Percentiles rank a stretch among this genome's conserved stretches.
phyloP scores from a whole-genome alignment of 805 yeast species.

The Hanseniaspora thailandica region DNA sequence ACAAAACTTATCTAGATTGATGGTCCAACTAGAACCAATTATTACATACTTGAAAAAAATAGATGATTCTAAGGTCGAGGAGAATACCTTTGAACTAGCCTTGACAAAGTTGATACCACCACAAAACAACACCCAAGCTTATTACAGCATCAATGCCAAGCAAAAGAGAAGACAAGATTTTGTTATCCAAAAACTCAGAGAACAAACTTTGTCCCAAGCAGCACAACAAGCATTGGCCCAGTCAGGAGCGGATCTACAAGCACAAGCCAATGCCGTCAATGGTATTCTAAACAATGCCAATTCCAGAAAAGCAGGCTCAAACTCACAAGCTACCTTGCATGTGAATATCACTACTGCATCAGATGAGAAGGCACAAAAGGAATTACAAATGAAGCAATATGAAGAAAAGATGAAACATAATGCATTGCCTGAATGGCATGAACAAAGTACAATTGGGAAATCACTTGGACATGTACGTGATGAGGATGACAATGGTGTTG shows the following conservation, averaged over 20 bases:
- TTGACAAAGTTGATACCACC: constrained; percentile 77
- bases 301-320: constrained; percentile 43
- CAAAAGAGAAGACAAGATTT: constrained; percentile 28
- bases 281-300: constrained; percentile 31
- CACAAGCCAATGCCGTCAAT: constrained; percentile 20
- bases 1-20: constrained; percentile 65
- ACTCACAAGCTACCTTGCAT: constrained; percentile 74
- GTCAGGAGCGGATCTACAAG: constrained; percentile 15
- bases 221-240: constrained; percentile 27
- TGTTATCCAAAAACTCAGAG: constrained; percentile 15
- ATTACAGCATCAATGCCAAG: constrained; percentile 52
- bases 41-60: constrained; percentile 72
- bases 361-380: constrained; percentile 63
- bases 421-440: constrained; percentile 95
- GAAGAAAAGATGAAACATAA: constrained; percentile 73
- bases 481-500: constrained; percentile 34
- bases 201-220: constrained; percentile 17
- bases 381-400: constrained; percentile 51
- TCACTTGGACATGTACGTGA: constrained; percentile 44
- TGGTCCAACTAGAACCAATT: constrained; percentile 82
- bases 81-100: constrained; percentile 80
- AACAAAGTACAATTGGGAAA: constrained; percentile 77
- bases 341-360: constrained; percentile 78
- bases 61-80: constrained; percentile 68
- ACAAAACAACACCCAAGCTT: constrained; percentile 52